A percentile compares a stretch with the other conserved stretches of the same genome.
Evolutionary conservation across 257 asterid genomes (phyloP).

Genomic region (Nicotiana sylvestris): DNA sequence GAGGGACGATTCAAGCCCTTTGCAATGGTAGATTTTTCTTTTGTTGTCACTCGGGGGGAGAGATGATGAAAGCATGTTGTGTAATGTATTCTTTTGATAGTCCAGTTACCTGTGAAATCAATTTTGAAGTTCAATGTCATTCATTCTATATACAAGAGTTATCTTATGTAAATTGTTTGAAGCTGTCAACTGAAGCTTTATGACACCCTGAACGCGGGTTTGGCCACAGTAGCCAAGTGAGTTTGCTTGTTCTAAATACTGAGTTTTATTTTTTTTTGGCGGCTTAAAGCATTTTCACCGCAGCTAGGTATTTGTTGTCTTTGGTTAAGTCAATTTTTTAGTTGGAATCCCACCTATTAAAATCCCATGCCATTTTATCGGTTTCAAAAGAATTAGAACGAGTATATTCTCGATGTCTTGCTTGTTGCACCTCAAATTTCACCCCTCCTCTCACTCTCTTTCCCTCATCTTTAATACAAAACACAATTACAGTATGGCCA

Average conservation of each 20-base stretch:
- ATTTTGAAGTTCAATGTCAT: constrained; percentile 21
- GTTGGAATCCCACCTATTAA: no score
- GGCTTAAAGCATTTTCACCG: no score
- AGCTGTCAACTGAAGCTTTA: background rate
- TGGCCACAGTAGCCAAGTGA: background rate
- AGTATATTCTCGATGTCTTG: background rate
- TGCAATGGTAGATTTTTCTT: constrained; percentile 27
- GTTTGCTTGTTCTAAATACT: background rate
- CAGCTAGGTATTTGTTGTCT: no score
- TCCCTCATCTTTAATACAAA: no score
- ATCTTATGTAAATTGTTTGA: background rate
- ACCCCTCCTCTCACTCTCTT: background rate
- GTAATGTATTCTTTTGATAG: constrained; percentile 44
- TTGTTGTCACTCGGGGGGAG: constrained; percentile 18
- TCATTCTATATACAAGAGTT: background rate
- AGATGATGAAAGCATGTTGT: constrained; percentile 40
- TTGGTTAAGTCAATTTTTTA: no score
- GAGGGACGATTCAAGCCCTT: constrained; percentile 25
- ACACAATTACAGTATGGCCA: background rate
- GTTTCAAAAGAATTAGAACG: no score
- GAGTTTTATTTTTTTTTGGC: no score
- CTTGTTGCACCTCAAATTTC: background rate
- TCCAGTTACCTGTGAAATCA: constrained; percentile 29
- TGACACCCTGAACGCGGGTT: background rate
- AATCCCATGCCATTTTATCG: no score